Base-by-base conservation (phyloP, 75 land plant species). In the Cupressus sempervirens region DNA sequence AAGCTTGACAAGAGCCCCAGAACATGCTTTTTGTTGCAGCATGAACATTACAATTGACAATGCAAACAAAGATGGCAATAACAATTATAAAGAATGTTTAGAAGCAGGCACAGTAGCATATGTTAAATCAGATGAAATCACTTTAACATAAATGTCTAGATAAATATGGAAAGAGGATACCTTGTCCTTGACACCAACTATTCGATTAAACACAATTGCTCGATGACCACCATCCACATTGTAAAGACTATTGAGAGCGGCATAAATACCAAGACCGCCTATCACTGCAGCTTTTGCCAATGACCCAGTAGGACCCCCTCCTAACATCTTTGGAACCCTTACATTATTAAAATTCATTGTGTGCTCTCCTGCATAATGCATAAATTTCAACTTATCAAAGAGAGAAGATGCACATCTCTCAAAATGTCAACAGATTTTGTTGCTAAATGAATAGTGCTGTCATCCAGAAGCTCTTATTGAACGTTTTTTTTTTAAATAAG, bases 181-280 rank as follows among this genome's bases (percentile, higher is more conserved):
- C 96, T 96, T 89, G 62, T 96, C 95, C 84, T 94, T 94, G 77
- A 96, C 86, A 52, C 98, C 98, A 46, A 86, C 91, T 41, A 96
- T 67, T 48, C 98, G 91, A 52, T 96, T 96, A 89, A 96, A 96
- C 72, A 96, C 95, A 81, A 96, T 96, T 45, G 98, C 98, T 40
- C 98, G 92, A 83, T 96, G 98, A 67, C 98, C 98, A 46, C 96
- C 98, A 26, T 96, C 98, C 53, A 96, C 98, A 83, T 94, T 96
- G 91, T 96, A 96, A 48, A 96, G 91, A 87, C 95, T 95, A 91
- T 95, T 94, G 7, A 84, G 58, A 48, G 93, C 94, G 6, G 87
- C 96, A 83, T 96, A 96, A 15, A 96, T 23, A 10, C 90, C 93
- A 32, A 93, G 38, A 35, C 91, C 95, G 46, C 96, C 98, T n/a